Percentiles rank a stretch among this genome's conserved stretches.
Conservation (phyloP, 805 yeast species). For the Nakazawaea wyomingensis region DNA sequence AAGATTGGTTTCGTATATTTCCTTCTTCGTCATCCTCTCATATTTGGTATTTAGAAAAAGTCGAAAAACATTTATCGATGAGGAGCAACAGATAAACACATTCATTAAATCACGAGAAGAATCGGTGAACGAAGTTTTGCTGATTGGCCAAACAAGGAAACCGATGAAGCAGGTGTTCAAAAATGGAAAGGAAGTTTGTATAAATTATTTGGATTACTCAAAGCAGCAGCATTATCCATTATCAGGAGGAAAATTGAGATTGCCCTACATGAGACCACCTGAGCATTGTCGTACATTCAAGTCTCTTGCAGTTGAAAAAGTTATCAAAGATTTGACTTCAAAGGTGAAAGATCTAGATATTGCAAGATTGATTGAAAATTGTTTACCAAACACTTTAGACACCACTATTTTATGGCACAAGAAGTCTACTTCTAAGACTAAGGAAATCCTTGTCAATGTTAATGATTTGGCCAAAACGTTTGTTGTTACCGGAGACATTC, state of each 20-base stretch:
- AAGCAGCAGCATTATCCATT: slow-evolving; percentile 48
- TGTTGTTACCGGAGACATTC: slow-evolving; percentile 87
- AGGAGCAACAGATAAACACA: background rate
- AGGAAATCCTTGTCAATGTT: slow-evolving; percentile 10
- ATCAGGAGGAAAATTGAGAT: slow-evolving; percentile 45
- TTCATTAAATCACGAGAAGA: background rate
- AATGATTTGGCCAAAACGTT: slow-evolving; percentile 51
- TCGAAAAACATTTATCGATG: background rate
- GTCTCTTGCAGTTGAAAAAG: slow-evolving; percentile 55
- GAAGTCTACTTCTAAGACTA: slow-evolving; percentile 16
- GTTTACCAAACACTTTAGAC: slow-evolving; percentile 83
- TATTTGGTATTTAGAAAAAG: background rate
- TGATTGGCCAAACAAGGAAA: background rate
- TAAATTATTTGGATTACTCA: slow-evolving; percentile 61
- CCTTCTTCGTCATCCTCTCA: background rate
- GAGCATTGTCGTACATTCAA: slow-evolving; percentile 66
- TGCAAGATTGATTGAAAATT: slow-evolving; percentile 70
- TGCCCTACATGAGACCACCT: slow-evolving; percentile 77
- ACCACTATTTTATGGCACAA: slow-evolving; percentile 78
- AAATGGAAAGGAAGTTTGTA: slow-evolving; percentile 34
- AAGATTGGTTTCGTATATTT: background rate
- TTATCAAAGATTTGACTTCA: slow-evolving; percentile 46
- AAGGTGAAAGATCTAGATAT: slow-evolving; percentile 59
- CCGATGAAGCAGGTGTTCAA: background rate
- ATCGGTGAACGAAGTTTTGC: background rate